Percentiles rank a stretch among this genome's conserved stretches.
These are phyloP conservation scores for Senna siamea DNA, from an alignment of 306 rosid species.

Conservation along the genomic window DNA sequence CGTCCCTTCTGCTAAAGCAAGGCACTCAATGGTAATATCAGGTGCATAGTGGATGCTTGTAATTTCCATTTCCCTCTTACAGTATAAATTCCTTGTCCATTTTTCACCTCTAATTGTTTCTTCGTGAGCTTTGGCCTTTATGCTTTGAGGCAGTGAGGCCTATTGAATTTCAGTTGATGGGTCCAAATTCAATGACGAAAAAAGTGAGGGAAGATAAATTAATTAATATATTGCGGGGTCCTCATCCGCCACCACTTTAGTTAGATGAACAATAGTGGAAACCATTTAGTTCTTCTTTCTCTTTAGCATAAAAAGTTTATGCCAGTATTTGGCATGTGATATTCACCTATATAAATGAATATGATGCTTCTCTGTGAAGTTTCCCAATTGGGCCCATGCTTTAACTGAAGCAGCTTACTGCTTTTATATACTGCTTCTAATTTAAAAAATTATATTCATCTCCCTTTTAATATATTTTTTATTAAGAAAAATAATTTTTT, in stretches of 20 bases:
- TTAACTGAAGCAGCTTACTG: too few relatives aligned
- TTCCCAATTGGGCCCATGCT: neutral
- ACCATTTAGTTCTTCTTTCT: constrained; percentile 4
- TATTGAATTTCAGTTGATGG: constrained; percentile 17
- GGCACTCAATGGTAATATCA: too few relatives aligned
- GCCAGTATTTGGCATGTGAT: neutral
- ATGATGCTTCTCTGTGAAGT: constrained; percentile 18
- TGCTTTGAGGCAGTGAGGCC: neutral
- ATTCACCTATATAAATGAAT: neutral
- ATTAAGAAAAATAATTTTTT: too few relatives aligned
- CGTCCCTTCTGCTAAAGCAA: too few relatives aligned
- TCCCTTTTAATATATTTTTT: too few relatives aligned
- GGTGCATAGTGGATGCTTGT: neutral
- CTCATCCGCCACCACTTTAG: constrained; percentile 4
- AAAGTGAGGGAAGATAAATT: neutral
- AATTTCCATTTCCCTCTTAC: neutral
- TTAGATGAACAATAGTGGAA: constrained; percentile 33
- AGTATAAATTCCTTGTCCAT: constrained; percentile 1
- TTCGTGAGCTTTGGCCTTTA: constrained; percentile 5
- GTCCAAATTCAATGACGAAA: constrained; percentile 32
- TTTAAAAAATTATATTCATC: too few relatives aligned
- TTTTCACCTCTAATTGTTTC: neutral
- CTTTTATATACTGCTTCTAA: too few relatives aligned
- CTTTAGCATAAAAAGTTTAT: constrained; percentile 1
- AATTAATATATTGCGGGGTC: constrained; percentile 16